Evolutionary conservation across 2,329 filamentous ascomycete genomes (phyloP).

Genomic region (Immersiporthe knoxdaviesiana): DNA sequence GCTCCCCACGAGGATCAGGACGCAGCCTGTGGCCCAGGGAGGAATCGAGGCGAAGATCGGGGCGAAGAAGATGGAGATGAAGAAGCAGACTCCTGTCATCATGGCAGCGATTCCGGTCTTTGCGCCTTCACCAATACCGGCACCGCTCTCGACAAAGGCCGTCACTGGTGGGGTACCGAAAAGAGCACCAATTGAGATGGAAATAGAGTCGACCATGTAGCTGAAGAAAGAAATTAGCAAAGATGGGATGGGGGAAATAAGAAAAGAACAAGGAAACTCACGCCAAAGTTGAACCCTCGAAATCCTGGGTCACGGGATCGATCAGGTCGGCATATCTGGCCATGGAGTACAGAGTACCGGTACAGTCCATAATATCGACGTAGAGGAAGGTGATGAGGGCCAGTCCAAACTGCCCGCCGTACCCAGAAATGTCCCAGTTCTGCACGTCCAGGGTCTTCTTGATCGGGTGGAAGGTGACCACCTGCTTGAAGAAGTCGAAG

Average conservation of each 20-base stretch:
- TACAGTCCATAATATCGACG: constrained; percentile 86
- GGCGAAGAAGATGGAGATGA: constrained; percentile 74
- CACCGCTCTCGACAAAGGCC: constrained; percentile 75
- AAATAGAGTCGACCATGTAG: constrained; percentile 80
- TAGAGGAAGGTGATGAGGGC: constrained; percentile 89
- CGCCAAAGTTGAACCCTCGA: constrained; percentile 81
- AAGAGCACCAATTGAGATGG: constrained; percentile 76
- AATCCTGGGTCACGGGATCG: constrained; percentile 82
- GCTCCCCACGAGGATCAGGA: constrained; percentile 80
- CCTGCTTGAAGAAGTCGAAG: constrained; percentile 87
- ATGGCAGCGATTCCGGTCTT: constrained; percentile 74
- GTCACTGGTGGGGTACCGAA: constrained; percentile 74
- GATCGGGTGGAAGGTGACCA: constrained; percentile 84
- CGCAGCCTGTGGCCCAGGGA: constrained; percentile 77
- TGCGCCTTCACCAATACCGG: constrained; percentile 76
- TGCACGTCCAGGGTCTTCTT: constrained; percentile 69
- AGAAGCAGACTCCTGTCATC: constrained; percentile 69
- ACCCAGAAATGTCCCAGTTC: constrained; percentile 70
- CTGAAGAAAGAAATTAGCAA: not conserved
- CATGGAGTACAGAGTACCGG: constrained; percentile 88
- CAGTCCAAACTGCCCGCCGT: constrained; percentile 77
- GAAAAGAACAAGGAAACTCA: constrained; percentile 24
- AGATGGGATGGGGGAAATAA: no score
- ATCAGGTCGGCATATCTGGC: constrained; percentile 80
- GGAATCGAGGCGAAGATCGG: constrained; percentile 78